These are phyloP conservation scores for Massariosphaeria phaeospora DNA, from an alignment of 495 filamentous ascomycete species.

Conservation along the genomic window DNA sequence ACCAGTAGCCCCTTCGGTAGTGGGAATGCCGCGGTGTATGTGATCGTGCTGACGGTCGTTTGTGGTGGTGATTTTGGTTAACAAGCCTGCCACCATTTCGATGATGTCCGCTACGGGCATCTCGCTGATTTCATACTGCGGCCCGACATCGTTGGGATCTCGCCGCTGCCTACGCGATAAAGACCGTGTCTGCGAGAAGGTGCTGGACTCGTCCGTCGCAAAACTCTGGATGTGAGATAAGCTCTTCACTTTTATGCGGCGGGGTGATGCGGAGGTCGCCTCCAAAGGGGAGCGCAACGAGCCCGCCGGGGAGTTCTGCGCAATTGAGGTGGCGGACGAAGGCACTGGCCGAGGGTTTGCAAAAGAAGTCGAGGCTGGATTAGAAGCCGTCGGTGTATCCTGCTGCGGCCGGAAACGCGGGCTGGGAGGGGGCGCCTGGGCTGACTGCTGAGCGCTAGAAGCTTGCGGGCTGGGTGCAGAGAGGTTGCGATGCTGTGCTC, in stretches of 20 bases:
- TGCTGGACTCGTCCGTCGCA: slow-evolving; percentile 60
- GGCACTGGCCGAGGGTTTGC: slow-evolving; percentile 36
- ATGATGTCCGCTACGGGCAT: slow-evolving; percentile 99
- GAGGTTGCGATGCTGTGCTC: not conserved
- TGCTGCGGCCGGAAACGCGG: slow-evolving; percentile 22
- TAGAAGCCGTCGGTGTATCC: slow-evolving; percentile 16
- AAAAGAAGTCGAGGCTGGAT: slow-evolving; percentile 15
- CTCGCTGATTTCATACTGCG: slow-evolving; percentile 87
- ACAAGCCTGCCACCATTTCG: slow-evolving; percentile 97
- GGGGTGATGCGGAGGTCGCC: slow-evolving; percentile 60
- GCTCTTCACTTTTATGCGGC: slow-evolving; percentile 75
- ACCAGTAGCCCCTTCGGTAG: slow-evolving; percentile 56
- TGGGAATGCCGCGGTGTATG: slow-evolving; percentile 64
- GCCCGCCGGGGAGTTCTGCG: slow-evolving; percentile 52
- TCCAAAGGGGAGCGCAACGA: slow-evolving; percentile 44
- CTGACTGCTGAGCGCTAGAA: not conserved
- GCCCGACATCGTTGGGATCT: slow-evolving; percentile 46
- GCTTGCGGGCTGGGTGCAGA: slow-evolving; percentile 6
- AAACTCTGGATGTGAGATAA: slow-evolving; percentile 87
- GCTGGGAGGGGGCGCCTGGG: slow-evolving; percentile 10
- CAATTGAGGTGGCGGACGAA: slow-evolving; percentile 51
- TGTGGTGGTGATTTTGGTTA: slow-evolving; percentile 96
- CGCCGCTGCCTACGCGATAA: slow-evolving; percentile 38
- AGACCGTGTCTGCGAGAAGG: slow-evolving; percentile 41
- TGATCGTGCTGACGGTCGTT: slow-evolving; percentile 92